Conservation (phyloP, 2,329 filamentous ascomycete genomes). For the Clarireedia monteithiana region DNA sequence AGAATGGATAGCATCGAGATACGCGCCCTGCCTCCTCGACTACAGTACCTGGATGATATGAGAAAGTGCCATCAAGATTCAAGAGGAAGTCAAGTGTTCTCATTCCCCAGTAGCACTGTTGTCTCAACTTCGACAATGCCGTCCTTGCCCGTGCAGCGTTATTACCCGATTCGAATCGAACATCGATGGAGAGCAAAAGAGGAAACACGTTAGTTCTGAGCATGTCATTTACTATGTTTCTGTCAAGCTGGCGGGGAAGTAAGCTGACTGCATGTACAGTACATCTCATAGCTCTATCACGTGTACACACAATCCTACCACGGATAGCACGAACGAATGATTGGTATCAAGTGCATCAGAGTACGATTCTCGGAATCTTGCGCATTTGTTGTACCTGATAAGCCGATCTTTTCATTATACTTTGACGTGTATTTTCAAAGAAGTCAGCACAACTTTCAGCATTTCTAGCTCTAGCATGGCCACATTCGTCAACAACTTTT, state of each 20-base stretch:
- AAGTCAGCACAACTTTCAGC: background rate
- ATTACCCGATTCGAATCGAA: background rate
- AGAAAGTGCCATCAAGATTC: background rate
- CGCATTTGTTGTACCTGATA: background rate
- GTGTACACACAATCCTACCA: background rate
- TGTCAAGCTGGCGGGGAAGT: conserved; percentile 2
- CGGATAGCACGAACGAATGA: background rate
- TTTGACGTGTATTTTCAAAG: no score
- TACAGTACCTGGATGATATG: no score
- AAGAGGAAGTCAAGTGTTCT: background rate
- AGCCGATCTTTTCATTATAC: background rate
- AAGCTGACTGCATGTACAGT: conserved; percentile 7
- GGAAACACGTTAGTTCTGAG: background rate
- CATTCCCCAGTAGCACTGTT: no score
- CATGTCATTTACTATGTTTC: background rate
- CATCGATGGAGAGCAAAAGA: background rate
- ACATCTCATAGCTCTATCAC: background rate
- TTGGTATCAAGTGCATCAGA: background rate
- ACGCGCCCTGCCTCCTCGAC: no score
- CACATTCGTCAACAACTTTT: background rate
- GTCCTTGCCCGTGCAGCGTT: background rate
- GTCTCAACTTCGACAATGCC: background rate
- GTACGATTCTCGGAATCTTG: background rate
- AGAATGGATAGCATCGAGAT: no score
- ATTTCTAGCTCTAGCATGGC: background rate